phyloP scores from a whole-genome alignment of 2,329 filamentous ascomycete species.

The Niveomyces coronatus region DNA sequence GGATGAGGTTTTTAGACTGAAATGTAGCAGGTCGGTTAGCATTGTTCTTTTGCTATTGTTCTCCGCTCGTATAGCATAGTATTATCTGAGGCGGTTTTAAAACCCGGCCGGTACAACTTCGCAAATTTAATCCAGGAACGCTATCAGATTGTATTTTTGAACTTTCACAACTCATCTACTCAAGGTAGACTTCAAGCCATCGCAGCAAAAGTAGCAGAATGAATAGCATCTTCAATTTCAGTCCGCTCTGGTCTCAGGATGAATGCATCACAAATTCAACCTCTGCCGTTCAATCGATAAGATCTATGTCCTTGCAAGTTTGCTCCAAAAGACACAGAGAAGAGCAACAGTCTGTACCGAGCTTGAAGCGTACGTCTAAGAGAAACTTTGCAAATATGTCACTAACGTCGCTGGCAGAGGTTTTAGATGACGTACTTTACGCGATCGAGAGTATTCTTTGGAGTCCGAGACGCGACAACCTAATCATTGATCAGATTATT shows the following conservation, averaged over 20 bases:
- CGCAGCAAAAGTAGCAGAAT: too few relatives aligned
- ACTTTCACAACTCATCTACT: too few relatives aligned
- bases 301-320: not conserved
- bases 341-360: not conserved
- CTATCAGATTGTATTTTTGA: too few relatives aligned
- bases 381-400: not conserved
- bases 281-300: constrained; percentile 11
- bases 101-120: too few relatives aligned
- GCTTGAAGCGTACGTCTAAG: not conserved
- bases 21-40: too few relatives aligned
- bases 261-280: constrained; percentile 11
- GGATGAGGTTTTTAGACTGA: too few relatives aligned
- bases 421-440: constrained; percentile 8
- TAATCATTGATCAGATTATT: constrained; percentile 11
- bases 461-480: constrained; percentile 8
- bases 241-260: constrained; percentile 14
- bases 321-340: not conserved
- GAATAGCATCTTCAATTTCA: constrained; percentile 17
- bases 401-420: constrained; percentile 6
- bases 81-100: too few relatives aligned
- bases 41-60: too few relatives aligned
- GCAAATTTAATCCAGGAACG: too few relatives aligned
- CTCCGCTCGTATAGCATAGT: too few relatives aligned
- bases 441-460: constrained; percentile 10
- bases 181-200: too few relatives aligned